Evolutionary conservation across 1,139 yeast genomes (phyloP), one percentile per base, ranked within the genome.

Genomic region (Blastobotrys capitulatus): DNA sequence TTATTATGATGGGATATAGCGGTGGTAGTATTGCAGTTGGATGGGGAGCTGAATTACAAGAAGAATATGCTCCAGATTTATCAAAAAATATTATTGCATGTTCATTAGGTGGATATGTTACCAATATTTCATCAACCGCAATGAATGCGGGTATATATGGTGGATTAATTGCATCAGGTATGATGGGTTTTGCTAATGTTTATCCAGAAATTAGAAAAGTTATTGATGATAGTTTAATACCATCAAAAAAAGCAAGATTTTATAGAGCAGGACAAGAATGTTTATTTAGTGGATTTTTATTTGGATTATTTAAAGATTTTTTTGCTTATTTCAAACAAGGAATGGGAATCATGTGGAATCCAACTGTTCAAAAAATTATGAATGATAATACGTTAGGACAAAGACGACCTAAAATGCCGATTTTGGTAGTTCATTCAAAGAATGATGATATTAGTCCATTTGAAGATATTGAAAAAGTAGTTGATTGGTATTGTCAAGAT

Each of bases 11-110:
- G 61, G 69, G 69, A 10, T 65, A 62, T 55, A 62, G 66, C n/a
- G 67, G 67, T 8, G 68, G 66, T 57, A 62, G 3, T 46, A 56
- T 22, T 64, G 68, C 6, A 42, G 65, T n/a, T 16, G 68, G 62
- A 20, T 61, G 65, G 65, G 67, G 67, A 9, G 61, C 63, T 8
- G 63, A 63, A 52, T 49, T 63, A 31, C 61, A 57, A 37, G 49
- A 47, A 2, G 25, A 52, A n/a, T 65, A 65, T 42, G 64, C 66
- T 9, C 67, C 68, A 2, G 68, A 65, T 12, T 41, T 50, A n/a
- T n/a, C n/a, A n/a, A n/a, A n/a, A 27, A 36, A 42, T 13, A 44
- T 47, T 25, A 42, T 38, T 15, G 52, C 52, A 15, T 42, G 34
- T 36, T 49, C 53, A 6, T 46, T 51, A 18, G 52, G 54, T 27